A percentile compares a stretch with the other conserved stretches of the same genome.
phyloP scores from a whole-genome alignment of 176 grass and related monocot species.

The Ensete glaucum region DNA sequence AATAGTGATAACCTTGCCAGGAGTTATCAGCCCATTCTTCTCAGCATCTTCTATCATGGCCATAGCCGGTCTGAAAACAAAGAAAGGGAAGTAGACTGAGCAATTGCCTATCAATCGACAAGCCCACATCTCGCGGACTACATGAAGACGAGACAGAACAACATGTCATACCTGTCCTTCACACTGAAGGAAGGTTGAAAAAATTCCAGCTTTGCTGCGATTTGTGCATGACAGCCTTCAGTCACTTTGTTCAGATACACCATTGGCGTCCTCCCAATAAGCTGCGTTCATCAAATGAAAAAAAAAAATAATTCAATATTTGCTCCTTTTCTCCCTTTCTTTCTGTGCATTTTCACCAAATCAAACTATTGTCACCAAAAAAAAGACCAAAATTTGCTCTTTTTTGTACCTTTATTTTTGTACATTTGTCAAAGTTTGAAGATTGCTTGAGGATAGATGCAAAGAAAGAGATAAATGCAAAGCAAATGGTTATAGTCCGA shows the following conservation, averaged over 20 bases:
- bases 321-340: neutral
- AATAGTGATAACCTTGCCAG: conserved; percentile 57
- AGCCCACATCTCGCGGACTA: neutral
- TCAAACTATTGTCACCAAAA: neutral
- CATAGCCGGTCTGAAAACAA: conserved; percentile 51
- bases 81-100: neutral
- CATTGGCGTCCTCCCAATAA: conserved; percentile 79
- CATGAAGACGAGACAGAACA: neutral
- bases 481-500: too few relatives aligned
- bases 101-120: neutral
- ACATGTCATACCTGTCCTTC: conserved; percentile 55
- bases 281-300: conserved; percentile 21
- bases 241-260: conserved; percentile 91
- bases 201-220: conserved; percentile 85
- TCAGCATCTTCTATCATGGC: conserved; percentile 95
- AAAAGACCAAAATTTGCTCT: neutral
- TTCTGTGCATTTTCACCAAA: neutral
- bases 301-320: neutral
- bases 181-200: conserved; percentile 88
- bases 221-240: conserved; percentile 62
- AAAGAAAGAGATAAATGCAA: too few relatives aligned
- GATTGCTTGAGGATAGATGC: too few relatives aligned
- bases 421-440: neutral
- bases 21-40: conserved; percentile 74
- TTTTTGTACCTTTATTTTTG: neutral